phyloP scores from a whole-genome alignment of 257 asterid species.

The Capsicum chinense region DNA sequence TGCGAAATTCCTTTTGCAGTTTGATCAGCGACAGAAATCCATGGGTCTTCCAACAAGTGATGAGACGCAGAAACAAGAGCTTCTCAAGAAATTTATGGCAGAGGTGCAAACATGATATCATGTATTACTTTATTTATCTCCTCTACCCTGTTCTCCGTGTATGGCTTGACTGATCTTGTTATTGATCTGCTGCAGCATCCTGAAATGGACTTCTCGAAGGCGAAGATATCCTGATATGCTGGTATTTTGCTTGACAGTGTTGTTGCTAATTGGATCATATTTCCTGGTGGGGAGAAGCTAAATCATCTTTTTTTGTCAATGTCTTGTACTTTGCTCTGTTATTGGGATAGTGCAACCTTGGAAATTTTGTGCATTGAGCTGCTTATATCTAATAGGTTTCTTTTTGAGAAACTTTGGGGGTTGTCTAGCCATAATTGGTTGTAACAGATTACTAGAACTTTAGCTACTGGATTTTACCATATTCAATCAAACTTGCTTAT shows the following conservation, averaged over 20 bases:
- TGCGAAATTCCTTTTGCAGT: slow-evolving; percentile 42
- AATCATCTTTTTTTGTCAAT: neutral
- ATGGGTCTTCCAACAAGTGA: slow-evolving; percentile 82
- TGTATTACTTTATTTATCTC: neutral
- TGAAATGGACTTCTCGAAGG: slow-evolving; percentile 72
- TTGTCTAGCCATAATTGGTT: neutral
- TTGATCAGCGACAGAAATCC: slow-evolving; percentile 75
- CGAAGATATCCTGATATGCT: slow-evolving; percentile 52
- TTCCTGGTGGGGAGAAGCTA: neutral
- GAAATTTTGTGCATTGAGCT: slow-evolving; percentile 10
- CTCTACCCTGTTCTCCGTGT: neutral
- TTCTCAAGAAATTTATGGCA: slow-evolving; percentile 80
- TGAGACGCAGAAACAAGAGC: slow-evolving; percentile 74
- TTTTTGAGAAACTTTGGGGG: neutral
- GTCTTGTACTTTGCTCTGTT: neutral
- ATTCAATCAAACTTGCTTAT: neutral
- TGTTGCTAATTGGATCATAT: neutral
- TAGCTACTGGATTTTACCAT: neutral
- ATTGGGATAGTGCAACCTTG: neutral
- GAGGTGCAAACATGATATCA: slow-evolving; percentile 45
- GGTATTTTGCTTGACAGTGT: slow-evolving; percentile 19
- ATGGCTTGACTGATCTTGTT: slow-evolving; percentile 21
- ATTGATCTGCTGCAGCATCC: slow-evolving; percentile 64
- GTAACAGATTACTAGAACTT: neutral
- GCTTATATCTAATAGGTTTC: neutral